phyloP scores from a whole-genome alignment of 2,329 filamentous ascomycete genomes.

The Aspergillus sp. region DNA sequence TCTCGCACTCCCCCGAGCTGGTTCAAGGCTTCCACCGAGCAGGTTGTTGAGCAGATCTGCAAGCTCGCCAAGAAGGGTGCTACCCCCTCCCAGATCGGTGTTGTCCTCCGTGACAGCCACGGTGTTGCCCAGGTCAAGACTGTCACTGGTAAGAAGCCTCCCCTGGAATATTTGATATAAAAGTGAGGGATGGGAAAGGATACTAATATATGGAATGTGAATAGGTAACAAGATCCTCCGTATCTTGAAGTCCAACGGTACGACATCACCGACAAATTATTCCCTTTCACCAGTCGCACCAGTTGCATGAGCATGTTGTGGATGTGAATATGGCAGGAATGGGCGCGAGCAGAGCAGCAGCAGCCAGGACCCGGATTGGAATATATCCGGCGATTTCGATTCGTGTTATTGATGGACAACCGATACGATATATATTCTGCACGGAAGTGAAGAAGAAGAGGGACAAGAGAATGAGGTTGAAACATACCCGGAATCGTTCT shows the following conservation, averaged over 20 bases:
- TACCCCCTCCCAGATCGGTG: constrained; percentile 98
- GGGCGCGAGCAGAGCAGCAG: neutral
- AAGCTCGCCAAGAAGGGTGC: constrained; percentile 99
- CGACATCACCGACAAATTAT: constrained; percentile 37
- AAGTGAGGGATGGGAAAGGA: neutral
- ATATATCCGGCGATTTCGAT: constrained; percentile 2
- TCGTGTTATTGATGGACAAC: neutral
- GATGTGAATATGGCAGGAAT: neutral
- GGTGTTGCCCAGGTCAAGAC: constrained; percentile 97
- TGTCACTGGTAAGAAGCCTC: constrained; percentile 74
- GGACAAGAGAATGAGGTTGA: neutral
- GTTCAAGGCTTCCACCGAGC: constrained; percentile 98
- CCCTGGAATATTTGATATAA: too few relatives aligned
- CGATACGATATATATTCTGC: neutral
- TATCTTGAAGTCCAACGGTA: constrained; percentile 98
- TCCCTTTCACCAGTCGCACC: constrained; percentile 9
- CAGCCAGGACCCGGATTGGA: neutral
- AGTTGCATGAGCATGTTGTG: constrained; percentile 1
- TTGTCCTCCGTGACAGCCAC: constrained; percentile 96
- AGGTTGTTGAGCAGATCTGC: constrained; percentile 98
- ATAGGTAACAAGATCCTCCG: constrained; percentile 99
- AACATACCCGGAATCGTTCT: constrained; percentile 1
- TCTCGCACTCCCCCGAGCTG: constrained; percentile 88
- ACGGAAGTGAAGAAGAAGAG: too few relatives aligned
- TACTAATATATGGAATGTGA: constrained; percentile 42